Base-by-base conservation (phyloP, 805 yeast species). In the Saturnispora kantuleensis region DNA sequence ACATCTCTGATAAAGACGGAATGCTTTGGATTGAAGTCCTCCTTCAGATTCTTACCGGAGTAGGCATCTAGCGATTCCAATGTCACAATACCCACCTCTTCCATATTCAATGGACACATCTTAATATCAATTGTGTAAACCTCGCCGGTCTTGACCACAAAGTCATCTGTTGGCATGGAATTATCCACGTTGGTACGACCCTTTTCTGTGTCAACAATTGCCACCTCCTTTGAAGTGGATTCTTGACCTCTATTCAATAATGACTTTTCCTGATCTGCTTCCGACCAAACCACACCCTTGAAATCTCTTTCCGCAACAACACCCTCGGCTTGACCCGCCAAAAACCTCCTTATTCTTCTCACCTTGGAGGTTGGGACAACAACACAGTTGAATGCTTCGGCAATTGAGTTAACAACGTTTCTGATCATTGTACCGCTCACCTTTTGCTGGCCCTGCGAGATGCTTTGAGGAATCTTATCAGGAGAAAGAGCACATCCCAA, bases 271-370 rank as follows among this genome's bases (percentile, higher is more conserved):
- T 84, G 93, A 62, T 84, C 84, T 33, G 80, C 71, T 66, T 84
- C 95, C 44, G 82, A 74, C 94, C 94, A 84, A 26, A 75, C 83
- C 44, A 89, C 94, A 59, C 96, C 96, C 65, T 90, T 89, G 66
- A 84, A 85, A 52, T 86, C 96, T 58, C 80, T 76, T 68, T 90
- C 98, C 33, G 89, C 90, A 51, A 88, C 93, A 45, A 88, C 70
- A 60, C 88, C 93, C 59, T 87, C 95, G 47, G 89, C 81, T 70
- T 93, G 98, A 44, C 98, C 98, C 34, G 95, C 95, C 58, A 93
- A 76, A 57, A 90, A 93, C 59, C 97, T 77, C 69, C 96, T 77
- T 47, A 89, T 74, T 63, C 96, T 77, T 67, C 98, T 82, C 36
- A 93, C 84, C 61, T 86, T 81, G 17, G 96, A 85, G 0, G 96